A percentile compares a stretch with the other conserved stretches of the same genome.
These are phyloP conservation scores for Fusarium guadeloupense DNA, from an alignment of 2,329 filamentous ascomycete genomes.

Conservation along the genomic window DNA sequence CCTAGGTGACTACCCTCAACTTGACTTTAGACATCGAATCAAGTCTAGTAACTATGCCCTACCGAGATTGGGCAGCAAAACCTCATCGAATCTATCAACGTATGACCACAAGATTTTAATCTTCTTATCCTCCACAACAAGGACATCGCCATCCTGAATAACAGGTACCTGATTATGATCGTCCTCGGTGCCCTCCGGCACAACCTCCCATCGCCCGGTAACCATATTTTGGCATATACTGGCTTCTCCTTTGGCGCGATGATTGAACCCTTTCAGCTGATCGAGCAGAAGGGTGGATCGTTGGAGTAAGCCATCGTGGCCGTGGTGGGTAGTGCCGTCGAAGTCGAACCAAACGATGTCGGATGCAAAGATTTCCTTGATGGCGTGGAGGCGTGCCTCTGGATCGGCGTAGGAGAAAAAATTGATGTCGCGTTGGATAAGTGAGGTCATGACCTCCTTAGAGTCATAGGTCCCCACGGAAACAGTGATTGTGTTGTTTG, in stretches of 20 bases:
- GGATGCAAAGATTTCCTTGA: background rate
- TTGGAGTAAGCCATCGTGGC: background rate
- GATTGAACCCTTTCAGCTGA: background rate
- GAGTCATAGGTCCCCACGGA: background rate
- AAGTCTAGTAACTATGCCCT: background rate
- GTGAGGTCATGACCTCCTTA: background rate
- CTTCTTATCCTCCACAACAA: background rate
- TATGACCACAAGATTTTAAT: background rate
- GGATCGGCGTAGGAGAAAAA: background rate
- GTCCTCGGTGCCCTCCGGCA: background rate
- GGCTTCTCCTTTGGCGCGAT: background rate
- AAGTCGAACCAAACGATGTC: background rate
- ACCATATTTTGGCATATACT: background rate
- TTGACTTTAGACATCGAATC: too few species aligned
- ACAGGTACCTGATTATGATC: background rate
- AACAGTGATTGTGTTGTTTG: background rate
- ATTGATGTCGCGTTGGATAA: conserved; percentile 1
- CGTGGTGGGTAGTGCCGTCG: background rate
- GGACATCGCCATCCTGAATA: background rate
- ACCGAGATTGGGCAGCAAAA: background rate
- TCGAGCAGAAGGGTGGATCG: background rate
- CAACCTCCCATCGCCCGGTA: background rate
- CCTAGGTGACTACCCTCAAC: too few species aligned
- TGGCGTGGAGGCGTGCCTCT: background rate
- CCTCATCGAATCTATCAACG: background rate